Percentiles rank a stretch among this genome's conserved stretches.
Conservation (phyloP, 2,329 filamentous ascomycete species). For the Pseudogymnoascus sp. region DNA sequence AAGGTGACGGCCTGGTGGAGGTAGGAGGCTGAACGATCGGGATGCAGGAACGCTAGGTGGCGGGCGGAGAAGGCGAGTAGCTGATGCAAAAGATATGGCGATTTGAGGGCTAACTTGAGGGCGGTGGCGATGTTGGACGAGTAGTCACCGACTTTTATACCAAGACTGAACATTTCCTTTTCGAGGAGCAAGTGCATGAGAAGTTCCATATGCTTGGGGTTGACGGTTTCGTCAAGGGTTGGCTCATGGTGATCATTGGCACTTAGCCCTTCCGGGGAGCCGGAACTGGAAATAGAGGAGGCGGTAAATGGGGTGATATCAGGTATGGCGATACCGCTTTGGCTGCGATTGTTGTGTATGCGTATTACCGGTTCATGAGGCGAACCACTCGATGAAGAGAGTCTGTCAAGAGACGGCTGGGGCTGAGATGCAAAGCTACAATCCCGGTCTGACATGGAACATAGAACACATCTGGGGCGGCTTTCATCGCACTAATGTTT, state of each 20-base stretch:
- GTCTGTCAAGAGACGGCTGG: not conserved
- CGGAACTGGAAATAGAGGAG: not conserved
- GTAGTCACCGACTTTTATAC: constrained; percentile 18
- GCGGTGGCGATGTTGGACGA: constrained; percentile 17
- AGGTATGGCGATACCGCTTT: not conserved
- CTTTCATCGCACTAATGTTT: constrained; percentile 26
- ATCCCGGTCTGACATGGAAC: constrained; percentile 23
- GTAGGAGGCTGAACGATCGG: constrained; percentile 21
- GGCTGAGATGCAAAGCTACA: constrained; percentile 22
- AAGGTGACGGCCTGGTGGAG: constrained; percentile 24
- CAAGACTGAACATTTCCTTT: constrained; percentile 24
- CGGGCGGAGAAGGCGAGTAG: constrained; percentile 33
- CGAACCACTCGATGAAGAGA: constrained; percentile 7
- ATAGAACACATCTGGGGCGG: constrained; percentile 25
- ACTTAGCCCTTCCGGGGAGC: not conserved
- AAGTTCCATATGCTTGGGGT: constrained; percentile 32
- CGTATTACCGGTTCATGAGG: not conserved
- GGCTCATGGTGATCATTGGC: not conserved
- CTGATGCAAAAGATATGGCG: constrained; percentile 32
- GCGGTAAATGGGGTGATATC: no score
- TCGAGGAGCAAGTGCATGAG: constrained; percentile 27
- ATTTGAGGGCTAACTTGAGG: constrained; percentile 22
- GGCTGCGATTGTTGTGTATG: constrained; percentile 3
- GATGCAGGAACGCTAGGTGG: constrained; percentile 28
- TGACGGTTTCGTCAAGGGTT: constrained; percentile 21